Conservation (phyloP, 257 asterid species). For the Petrea volubilis region DNA sequence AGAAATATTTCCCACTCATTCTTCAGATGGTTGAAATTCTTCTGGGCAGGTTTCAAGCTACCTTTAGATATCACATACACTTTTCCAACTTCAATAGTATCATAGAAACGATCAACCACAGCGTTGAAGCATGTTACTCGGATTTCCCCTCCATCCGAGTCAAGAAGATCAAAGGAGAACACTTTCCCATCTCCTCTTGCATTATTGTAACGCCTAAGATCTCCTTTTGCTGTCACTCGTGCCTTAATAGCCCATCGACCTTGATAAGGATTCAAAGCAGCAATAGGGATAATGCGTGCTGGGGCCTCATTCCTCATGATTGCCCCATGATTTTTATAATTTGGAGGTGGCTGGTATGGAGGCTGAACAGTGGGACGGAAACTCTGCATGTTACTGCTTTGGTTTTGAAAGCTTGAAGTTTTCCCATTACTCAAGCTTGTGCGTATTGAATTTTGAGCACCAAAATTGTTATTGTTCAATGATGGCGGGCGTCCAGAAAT, state of each 20-base stretch:
- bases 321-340: constrained; percentile 77
- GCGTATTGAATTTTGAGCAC: constrained; percentile 39
- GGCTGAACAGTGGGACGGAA: constrained; percentile 84
- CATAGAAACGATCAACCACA: constrained; percentile 82
- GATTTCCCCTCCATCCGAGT: constrained; percentile 95
- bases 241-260: constrained; percentile 99
- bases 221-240: constrained; percentile 95
- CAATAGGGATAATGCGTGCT: constrained; percentile 85
- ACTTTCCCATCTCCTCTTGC: constrained; percentile 98
- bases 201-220: constrained; percentile 82
- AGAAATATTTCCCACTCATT: constrained; percentile 93
- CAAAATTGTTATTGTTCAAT: constrained; percentile 33
- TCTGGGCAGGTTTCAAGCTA: constrained; percentile 88
- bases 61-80: constrained; percentile 92
- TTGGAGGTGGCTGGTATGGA: constrained; percentile 90
- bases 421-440: constrained; percentile 37
- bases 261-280: constrained; percentile 95
- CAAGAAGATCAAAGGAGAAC: constrained; percentile 92
- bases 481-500: constrained; percentile 35
- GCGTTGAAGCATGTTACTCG: constrained; percentile 93
- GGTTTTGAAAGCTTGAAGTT: constrained; percentile 34
- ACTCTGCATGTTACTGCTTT: constrained; percentile 44
- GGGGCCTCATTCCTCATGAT: constrained; percentile 95
- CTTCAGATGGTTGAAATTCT: constrained; percentile 92
- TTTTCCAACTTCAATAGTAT: constrained; percentile 73